Percentiles rank a stretch among this genome's conserved stretches.
Conservation (phyloP, 495 filamentous ascomycete species). For the Daldinia bambusicola region DNA sequence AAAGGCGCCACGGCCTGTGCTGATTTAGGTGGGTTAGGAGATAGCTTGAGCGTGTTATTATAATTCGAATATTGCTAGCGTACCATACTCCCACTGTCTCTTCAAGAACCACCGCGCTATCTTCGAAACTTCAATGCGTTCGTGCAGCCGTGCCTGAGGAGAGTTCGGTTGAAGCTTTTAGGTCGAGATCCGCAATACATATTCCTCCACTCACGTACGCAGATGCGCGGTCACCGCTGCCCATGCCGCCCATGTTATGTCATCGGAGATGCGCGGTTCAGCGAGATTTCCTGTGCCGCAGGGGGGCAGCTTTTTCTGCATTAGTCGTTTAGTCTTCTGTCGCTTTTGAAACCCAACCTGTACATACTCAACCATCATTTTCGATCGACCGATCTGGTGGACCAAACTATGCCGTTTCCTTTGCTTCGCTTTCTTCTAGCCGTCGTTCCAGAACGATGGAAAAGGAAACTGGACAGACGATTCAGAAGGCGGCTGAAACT, state of each 20-base stretch:
- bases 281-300: slow-evolving; percentile 39
- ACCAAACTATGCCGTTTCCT: slow-evolving; percentile 20
- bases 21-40: slow-evolving; percentile 17
- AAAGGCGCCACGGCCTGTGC: not conserved
- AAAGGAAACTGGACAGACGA: slow-evolving; percentile 24
- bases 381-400: slow-evolving; percentile 27
- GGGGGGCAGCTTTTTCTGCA: slow-evolving; percentile 26
- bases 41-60: no score
- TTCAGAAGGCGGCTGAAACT: slow-evolving; percentile 35
- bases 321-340: slow-evolving; percentile 23
- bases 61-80: not conserved
- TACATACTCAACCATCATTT: slow-evolving; percentile 22
- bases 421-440: slow-evolving; percentile 6
- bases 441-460: slow-evolving; percentile 32
- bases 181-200: not conserved
- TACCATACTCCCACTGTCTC: slow-evolving; percentile 2
- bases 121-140: slow-evolving; percentile 1
- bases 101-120: not conserved
- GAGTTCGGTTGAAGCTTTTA: slow-evolving; percentile 7
- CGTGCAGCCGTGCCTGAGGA: slow-evolving; percentile 12
- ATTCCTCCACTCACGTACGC: not conserved
- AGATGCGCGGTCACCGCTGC: slow-evolving; percentile 8
- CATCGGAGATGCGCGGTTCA: slow-evolving; percentile 28
- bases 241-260: slow-evolving; percentile 25
- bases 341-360: slow-evolving; percentile 25